Percentiles rank a stretch among this genome's conserved stretches.
phyloP scores from a whole-genome alignment of 2,329 filamentous ascomycete species.

The Hypocreales sp. region DNA sequence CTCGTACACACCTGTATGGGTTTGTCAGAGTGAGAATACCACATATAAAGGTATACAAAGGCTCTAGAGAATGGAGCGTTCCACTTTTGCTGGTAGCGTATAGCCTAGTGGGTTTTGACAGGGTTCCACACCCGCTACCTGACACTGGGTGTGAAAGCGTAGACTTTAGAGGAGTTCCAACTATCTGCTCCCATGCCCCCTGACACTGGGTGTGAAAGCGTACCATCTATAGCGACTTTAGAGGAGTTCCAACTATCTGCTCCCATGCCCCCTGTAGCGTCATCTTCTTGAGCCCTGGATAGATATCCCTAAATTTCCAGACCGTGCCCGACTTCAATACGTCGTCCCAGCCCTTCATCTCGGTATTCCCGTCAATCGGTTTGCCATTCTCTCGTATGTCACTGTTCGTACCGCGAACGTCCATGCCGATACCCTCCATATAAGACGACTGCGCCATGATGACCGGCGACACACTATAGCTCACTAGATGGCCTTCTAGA shows the following conservation, averaged over 20 bases:
- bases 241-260: not conserved
- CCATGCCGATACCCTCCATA: constrained; percentile 8
- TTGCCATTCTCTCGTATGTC: constrained; percentile 5
- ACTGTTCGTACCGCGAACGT: constrained; percentile 6
- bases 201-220: no score
- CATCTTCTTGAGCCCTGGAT: not conserved
- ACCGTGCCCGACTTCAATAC: not conserved
- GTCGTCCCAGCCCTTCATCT: not conserved
- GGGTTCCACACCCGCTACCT: no score
- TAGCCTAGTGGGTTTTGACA: no score
- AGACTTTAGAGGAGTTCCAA: no score
- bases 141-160: no score
- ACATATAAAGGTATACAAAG: no score
- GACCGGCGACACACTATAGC: constrained; percentile 10
- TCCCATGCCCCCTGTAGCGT: not conserved
- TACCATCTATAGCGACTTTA: no score
- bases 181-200: not conserved
- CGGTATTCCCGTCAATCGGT: constrained; percentile 4
- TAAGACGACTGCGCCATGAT: constrained; percentile 13
- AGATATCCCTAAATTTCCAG: not conserved
- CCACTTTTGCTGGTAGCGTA: no score
- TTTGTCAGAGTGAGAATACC: no score
- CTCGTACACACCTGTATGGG: no score
- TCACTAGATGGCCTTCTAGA: constrained; percentile 6
- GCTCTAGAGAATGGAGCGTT: no score